Percentiles rank a stretch among this genome's conserved stretches.
Conservation (phyloP, 768 basidiomycete genomes). For the Tricholoma matsutake region DNA sequence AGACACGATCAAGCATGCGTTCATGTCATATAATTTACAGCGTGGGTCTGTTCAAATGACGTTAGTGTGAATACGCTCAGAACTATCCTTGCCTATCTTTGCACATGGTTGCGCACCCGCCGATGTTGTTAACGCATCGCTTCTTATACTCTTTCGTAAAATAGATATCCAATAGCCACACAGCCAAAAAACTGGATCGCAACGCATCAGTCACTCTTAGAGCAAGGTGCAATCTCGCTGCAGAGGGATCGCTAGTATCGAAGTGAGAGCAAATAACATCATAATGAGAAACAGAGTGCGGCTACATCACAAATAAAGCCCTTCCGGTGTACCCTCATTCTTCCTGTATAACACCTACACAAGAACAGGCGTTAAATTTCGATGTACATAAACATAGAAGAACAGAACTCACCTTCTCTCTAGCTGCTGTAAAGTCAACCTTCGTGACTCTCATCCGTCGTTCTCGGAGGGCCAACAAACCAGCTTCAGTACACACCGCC, state of each 20-base stretch:
- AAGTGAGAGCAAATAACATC: constrained; percentile 9
- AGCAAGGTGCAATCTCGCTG: too few relatives aligned
- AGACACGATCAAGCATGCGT: too few relatives aligned
- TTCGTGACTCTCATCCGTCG: constrained; percentile 93
- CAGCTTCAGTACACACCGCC: constrained; percentile 99
- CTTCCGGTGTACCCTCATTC: constrained; percentile 95
- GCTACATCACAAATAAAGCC: constrained; percentile 65
- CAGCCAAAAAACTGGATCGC: too few relatives aligned
- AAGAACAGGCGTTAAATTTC: constrained; percentile 5
- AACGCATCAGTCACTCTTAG: too few relatives aligned
- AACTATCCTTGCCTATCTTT: too few relatives aligned
- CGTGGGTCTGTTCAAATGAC: too few relatives aligned
- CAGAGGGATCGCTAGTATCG: neutral
- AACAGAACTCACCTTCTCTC: constrained; percentile 75
- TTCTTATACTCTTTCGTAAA: too few relatives aligned
- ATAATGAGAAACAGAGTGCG: constrained; percentile 11
- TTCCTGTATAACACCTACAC: constrained; percentile 85
- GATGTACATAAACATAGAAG: neutral
- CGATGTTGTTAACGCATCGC: too few relatives aligned
- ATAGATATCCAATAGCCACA: too few relatives aligned
- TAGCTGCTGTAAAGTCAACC: constrained; percentile 82
- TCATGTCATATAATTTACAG: too few relatives aligned
- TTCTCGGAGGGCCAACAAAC: constrained; percentile 89
- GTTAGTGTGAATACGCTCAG: too few relatives aligned
- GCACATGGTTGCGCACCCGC: too few relatives aligned